A percentile compares a stretch with the other conserved stretches of the same genome.
phyloP scores from a whole-genome alignment of 2,329 filamentous ascomycete species.

The Fusarium dlaminii region DNA sequence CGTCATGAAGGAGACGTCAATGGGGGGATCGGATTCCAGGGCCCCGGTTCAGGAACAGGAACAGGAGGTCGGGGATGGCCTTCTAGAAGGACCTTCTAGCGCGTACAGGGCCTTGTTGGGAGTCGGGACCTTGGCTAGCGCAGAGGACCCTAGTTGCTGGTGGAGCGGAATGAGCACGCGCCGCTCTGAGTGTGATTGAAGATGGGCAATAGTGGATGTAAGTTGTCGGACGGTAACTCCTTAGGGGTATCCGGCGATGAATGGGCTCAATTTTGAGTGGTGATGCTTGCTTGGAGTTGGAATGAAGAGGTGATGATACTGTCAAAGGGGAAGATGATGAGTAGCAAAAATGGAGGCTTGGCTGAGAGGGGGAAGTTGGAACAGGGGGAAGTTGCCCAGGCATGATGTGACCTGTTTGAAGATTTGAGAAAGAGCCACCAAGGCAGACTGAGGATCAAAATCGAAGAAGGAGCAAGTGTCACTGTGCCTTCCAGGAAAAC shows the following conservation, averaged over 20 bases:
- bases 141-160: conserved; percentile 24
- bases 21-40: conserved; percentile 36
- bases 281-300: conserved; percentile 19
- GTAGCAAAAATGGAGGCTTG: conserved; percentile 8
- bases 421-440: conserved; percentile 7
- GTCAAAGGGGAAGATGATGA: conserved; percentile 3
- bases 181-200: conserved; percentile 32
- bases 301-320: conserved; percentile 1
- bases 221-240: conserved; percentile 18
- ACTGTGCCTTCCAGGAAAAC: background rate
- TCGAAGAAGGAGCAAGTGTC: background rate
- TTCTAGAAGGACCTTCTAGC: conserved; percentile 45
- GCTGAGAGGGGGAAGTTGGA: conserved; percentile 1
- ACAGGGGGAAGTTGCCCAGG: background rate
- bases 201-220: conserved; percentile 33
- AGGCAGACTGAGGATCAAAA: background rate
- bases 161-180: conserved; percentile 33
- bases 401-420: conserved; percentile 1
- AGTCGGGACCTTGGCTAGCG: conserved; percentile 11
- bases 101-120: conserved; percentile 32
- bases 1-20: conserved; percentile 33
- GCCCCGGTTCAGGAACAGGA: conserved; percentile 36
- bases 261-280: conserved; percentile 39
- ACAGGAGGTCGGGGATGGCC: conserved; percentile 35
- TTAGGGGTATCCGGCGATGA: conserved; percentile 28